Evolutionary conservation across 176 grass and related monocot species (phyloP).

Genomic region (Hyparrhenia diplandra): DNA sequence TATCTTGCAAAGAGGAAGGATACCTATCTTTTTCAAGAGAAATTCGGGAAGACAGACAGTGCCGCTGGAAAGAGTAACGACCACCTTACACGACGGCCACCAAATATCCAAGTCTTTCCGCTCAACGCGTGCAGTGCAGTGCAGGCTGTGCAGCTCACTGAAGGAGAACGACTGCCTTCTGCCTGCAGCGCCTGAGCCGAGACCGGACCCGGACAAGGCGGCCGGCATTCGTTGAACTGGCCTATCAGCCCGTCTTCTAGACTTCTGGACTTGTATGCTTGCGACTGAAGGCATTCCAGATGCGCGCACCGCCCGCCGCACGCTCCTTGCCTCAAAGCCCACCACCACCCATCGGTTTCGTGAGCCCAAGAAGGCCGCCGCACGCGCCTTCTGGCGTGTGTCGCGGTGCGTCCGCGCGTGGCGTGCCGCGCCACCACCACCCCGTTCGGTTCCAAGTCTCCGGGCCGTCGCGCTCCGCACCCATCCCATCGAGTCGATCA

Average conservation of each 20-base stretch:
- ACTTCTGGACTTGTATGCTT: slow-evolving; percentile 17
- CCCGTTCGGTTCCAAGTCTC: slow-evolving; percentile 17
- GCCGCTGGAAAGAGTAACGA: neutral
- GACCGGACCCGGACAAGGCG: neutral
- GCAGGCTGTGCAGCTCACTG: neutral
- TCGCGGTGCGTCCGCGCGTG: neutral
- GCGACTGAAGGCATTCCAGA: neutral
- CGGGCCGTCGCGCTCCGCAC: slow-evolving; percentile 3
- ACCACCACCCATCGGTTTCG: neutral
- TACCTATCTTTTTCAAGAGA: neutral
- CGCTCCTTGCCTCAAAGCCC: too few relatives aligned
- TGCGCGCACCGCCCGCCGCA: neutral
- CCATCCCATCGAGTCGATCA: neutral
- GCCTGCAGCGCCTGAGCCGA: neutral
- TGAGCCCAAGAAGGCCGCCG: too few relatives aligned
- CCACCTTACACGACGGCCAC: too few relatives aligned
- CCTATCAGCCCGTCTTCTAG: neutral
- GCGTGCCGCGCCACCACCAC: neutral
- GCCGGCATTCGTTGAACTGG: neutral
- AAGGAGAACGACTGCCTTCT: neutral
- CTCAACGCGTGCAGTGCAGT: neutral
- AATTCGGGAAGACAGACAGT: neutral
- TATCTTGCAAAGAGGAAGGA: neutral
- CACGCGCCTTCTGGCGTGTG: neutral
- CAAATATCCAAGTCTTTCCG: neutral